Conservation (phyloP, 2,329 filamentous ascomycete species). For the Aspergillus calidoustus region DNA sequence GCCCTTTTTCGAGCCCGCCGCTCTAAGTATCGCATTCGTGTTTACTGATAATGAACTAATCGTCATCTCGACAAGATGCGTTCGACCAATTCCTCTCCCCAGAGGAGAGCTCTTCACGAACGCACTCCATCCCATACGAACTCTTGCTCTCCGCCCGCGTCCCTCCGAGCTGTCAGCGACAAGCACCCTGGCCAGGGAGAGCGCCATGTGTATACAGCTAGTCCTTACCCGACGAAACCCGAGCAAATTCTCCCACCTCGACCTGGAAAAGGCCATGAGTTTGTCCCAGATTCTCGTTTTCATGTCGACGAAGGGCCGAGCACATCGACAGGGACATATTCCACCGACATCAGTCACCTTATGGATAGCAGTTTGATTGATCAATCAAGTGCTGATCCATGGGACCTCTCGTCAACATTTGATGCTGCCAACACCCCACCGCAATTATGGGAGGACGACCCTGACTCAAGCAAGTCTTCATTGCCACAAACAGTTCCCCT, state of each 20-base stretch:
- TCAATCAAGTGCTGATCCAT: slow-evolving; percentile 34
- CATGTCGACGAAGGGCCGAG: slow-evolving; percentile 38
- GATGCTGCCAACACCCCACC: slow-evolving; percentile 43
- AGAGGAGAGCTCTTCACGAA: slow-evolving; percentile 51
- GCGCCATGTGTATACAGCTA: slow-evolving; percentile 45
- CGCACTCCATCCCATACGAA: slow-evolving; percentile 52
- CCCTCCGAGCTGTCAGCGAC: slow-evolving; percentile 43
- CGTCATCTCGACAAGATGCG: slow-evolving; percentile 36
- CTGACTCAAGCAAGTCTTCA: slow-evolving; percentile 43
- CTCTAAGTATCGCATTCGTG: slow-evolving; percentile 15
- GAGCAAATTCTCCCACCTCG: slow-evolving; percentile 51
- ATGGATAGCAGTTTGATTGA: slow-evolving; percentile 33
- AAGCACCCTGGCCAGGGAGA: slow-evolving; percentile 35
- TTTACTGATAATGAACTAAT: slow-evolving; percentile 38
- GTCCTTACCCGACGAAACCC: slow-evolving; percentile 53
- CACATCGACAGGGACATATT: slow-evolving; percentile 34
- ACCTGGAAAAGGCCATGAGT: slow-evolving; percentile 44
- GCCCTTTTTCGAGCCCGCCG: slow-evolving; percentile 8
- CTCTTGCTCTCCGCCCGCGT: slow-evolving; percentile 43
- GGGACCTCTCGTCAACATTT: slow-evolving; percentile 44
- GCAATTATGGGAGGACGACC: slow-evolving; percentile 45
- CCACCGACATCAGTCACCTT: slow-evolving; percentile 33
- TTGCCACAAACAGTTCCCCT: slow-evolving; percentile 33
- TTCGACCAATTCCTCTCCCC: slow-evolving; percentile 38
- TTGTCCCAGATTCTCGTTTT: slow-evolving; percentile 36